Conservation (phyloP, 1,284 basidiomycete species). For the Albatrellus sp. region DNA sequence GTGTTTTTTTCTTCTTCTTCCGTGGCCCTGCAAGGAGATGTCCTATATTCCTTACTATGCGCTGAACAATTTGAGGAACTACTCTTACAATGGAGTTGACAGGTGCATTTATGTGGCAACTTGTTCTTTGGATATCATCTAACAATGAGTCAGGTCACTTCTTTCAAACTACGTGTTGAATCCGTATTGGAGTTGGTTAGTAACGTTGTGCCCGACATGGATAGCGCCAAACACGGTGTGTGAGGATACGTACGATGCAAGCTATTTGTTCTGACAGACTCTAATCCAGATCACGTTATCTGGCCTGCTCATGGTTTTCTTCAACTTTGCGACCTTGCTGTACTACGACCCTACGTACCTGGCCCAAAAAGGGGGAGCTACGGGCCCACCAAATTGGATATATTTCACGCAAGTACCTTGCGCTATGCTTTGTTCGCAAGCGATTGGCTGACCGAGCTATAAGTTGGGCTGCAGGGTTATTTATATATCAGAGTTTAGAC, state of each 20-base stretch:
- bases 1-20: not conserved
- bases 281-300: constrained; percentile 64
- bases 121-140: constrained; percentile 1
- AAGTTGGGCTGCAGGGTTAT: constrained; percentile 85
- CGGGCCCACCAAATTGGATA: constrained; percentile 68
- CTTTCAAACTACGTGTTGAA: constrained; percentile 73
- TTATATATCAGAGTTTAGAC: constrained; percentile 86
- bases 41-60: constrained; percentile 42
- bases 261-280: not conserved
- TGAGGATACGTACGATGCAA: not conserved
- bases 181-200: constrained; percentile 93
- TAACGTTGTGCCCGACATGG: constrained; percentile 78
- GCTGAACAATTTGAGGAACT: constrained; percentile 53
- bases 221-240: constrained; percentile 88
- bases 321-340: constrained; percentile 79
- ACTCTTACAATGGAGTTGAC: constrained; percentile 59
- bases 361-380: constrained; percentile 47
- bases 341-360: constrained; percentile 74
- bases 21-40: constrained; percentile 20
- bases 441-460: not conserved
- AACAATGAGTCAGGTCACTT: constrained; percentile 41
- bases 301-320: constrained; percentile 72
- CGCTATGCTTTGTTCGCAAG: not conserved
- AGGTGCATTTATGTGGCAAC: constrained; percentile 32
- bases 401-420: constrained; percentile 62